A percentile compares a stretch with the other conserved stretches of the same genome.
phyloP scores from a whole-genome alignment of 768 basidiomycete genomes.

The Hirschioporus abietinus region DNA sequence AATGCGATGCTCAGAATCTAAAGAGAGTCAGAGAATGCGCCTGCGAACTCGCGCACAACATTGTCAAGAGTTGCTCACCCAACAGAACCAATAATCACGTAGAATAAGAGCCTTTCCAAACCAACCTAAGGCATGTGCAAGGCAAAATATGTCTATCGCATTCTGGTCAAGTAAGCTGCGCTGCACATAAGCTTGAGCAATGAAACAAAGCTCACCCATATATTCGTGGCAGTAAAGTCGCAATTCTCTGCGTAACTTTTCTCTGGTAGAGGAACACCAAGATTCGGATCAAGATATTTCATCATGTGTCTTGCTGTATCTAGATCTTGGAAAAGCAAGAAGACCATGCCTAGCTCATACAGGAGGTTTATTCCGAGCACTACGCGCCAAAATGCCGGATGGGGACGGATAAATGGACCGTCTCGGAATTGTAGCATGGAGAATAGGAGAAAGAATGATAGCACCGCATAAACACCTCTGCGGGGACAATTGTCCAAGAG shows the following conservation, averaged over 20 bases:
- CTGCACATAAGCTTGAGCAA: background rate
- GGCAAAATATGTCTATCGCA: constrained; percentile 80
- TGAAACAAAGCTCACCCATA: constrained; percentile 52
- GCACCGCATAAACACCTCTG: constrained; percentile 74
- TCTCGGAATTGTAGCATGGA: constrained; percentile 88
- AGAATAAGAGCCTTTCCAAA: constrained; percentile 88
- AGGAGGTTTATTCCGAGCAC: constrained; percentile 77
- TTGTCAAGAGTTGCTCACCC: constrained; percentile 43
- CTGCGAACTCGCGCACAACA: background rate
- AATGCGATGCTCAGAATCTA: constrained; percentile 86
- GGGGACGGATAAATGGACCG: constrained; percentile 83
- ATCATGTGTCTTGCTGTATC: constrained; percentile 73
- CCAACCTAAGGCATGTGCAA: constrained; percentile 85
- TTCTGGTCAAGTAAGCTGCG: constrained; percentile 36
- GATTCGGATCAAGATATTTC: constrained; percentile 65
- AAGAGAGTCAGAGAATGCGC: constrained; percentile 11
- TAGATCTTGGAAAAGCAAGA: constrained; percentile 82
- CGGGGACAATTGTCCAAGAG: constrained; percentile 9
- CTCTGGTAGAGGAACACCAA: constrained; percentile 73
- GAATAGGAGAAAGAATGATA: constrained; percentile 71
- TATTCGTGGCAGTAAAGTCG: constrained; percentile 47
- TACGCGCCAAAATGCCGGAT: constrained; percentile 82
- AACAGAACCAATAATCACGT: constrained; percentile 92
- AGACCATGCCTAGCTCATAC: constrained; percentile 79
- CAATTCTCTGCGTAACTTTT: constrained; percentile 87